Evolutionary conservation across 352 stramenopile species (phyloP), one percentile per base, ranked within the genome.

Genomic region (Phytophthora pluvialis): DNA sequence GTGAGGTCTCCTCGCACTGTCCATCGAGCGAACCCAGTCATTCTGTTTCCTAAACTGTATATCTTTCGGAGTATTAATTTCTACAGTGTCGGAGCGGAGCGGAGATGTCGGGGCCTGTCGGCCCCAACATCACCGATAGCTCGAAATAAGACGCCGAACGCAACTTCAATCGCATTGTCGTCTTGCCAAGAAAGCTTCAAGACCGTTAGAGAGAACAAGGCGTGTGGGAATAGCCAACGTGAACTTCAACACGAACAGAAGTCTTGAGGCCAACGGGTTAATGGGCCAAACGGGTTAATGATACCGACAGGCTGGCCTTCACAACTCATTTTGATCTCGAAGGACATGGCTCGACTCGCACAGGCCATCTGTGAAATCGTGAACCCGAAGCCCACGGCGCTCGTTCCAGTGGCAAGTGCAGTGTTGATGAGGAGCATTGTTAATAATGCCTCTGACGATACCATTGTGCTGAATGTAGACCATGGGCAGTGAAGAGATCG

Each of bases 401-500:
- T 92, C 3, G 67, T 92, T 56, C 75, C 81, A 43, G 77, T 92
- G 61, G 83, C 86, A 54, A 56, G 43, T 36, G 33, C 5, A 52
- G 16, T 33, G 9, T 15, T 26, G 25, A 52, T 42, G 21, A 47
- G 31, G 9, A 48, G 29, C 2, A 5, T 38, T 49, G n/a, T 10
- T 13, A 21, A 21, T 21, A 21, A 21, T 21, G 21, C 21, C 21
- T 29, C 13, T 39, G 21, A 59, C 9, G 12, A 21, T 40, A 35
- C 10, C 21, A 6, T 32, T 45, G 9, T 51, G 32, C 29, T 35
- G 15, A 48, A 36, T 42, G 29, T 44, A 90, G 81, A 72, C 80
- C 1, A 60, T 78, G 16, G 81, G 73, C 8, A 80, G 72, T 50
- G 84, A 90, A 62, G 84, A 93, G 40, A 90, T 93, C 8, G 81